Percentiles rank a stretch among this genome's conserved stretches.
Evolutionary conservation across 140 eudicot genomes (phyloP).

Genomic region (Bidens hawaiensis): DNA sequence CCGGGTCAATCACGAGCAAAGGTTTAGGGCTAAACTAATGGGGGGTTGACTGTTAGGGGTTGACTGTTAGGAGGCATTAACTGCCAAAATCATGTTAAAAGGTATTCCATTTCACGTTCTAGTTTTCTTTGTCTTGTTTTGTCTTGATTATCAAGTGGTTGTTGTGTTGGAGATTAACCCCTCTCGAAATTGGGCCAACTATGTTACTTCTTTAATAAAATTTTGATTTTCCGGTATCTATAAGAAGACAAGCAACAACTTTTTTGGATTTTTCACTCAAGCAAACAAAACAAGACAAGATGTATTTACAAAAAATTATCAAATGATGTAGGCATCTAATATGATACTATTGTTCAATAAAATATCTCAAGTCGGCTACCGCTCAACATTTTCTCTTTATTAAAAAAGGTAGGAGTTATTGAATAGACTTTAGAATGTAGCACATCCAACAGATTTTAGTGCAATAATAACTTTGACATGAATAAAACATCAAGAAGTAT

Average conservation of each 20-base stretch:
- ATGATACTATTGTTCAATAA: constrained; percentile 7
- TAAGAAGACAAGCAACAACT: constrained; percentile 7
- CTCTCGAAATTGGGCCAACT: not conserved
- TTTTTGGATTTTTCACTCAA: not conserved
- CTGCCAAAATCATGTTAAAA: no score
- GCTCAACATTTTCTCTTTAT: not conserved
- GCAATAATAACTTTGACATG: not conserved
- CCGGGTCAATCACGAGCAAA: no score
- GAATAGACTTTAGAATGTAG: not conserved
- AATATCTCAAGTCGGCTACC: not conserved
- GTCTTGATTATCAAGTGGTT: no score
- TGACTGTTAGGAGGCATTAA: no score
- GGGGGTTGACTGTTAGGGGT: no score
- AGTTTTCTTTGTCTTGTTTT: no score
- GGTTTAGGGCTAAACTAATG: no score
- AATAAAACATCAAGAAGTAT: not conserved
- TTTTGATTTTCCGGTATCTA: no score
- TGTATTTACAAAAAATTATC: not conserved
- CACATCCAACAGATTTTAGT: constrained; percentile 5
- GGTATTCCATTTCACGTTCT: no score
- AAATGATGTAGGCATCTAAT: not conserved
- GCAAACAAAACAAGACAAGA: constrained; percentile 7
- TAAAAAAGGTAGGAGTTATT: constrained; percentile 3
- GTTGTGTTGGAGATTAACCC: not conserved
- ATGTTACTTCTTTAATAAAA: no score